These are phyloP conservation scores for Melanomma pulvis-pyrius DNA, from an alignment of 495 filamentous ascomycete species.

Conservation along the genomic window DNA sequence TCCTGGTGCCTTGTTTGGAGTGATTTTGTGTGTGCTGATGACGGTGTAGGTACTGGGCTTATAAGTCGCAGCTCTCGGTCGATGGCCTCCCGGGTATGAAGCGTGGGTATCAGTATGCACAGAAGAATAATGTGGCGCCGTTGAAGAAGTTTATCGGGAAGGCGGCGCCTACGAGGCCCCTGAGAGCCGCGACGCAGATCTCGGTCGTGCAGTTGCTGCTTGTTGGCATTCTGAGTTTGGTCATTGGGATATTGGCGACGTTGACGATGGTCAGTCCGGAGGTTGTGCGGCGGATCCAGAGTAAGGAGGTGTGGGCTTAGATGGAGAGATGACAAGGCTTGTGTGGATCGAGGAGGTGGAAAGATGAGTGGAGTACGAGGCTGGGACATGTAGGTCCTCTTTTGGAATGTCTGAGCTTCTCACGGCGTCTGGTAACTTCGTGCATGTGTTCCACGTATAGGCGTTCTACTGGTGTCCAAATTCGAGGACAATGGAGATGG, in stretches of 20 bases:
- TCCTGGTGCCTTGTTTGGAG: too few species aligned
- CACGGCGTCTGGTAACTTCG: too few species aligned
- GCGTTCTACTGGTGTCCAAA: too few species aligned
- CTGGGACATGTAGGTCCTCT: too few species aligned
- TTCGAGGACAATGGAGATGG: too few species aligned
- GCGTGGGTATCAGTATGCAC: slow-evolving; percentile 47
- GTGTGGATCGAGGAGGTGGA: too few species aligned
- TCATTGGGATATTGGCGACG: slow-evolving; percentile 18
- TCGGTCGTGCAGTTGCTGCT: slow-evolving; percentile 11
- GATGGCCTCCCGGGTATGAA: slow-evolving; percentile 58
- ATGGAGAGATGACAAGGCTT: not conserved
- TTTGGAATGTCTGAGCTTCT: too few species aligned
- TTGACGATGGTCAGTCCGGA: slow-evolving; percentile 17
- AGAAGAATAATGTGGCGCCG: slow-evolving; percentile 50
- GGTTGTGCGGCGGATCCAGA: slow-evolving; percentile 17
- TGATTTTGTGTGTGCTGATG: not conserved
- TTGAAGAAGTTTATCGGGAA: slow-evolving; percentile 53
- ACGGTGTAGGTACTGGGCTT: slow-evolving; percentile 57
- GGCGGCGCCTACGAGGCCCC: slow-evolving; percentile 25
- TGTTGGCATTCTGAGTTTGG: slow-evolving; percentile 23
- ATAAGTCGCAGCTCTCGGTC: slow-evolving; percentile 57
- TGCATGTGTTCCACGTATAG: too few species aligned
- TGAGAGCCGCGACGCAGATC: slow-evolving; percentile 3
- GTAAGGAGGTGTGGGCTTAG: slow-evolving; percentile 7
- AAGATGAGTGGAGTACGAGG: too few species aligned